A percentile compares a stretch with the other conserved stretches of the same genome.
phyloP scores from a whole-genome alignment of 2,329 filamentous ascomycete species.

The Berkeleyomyces rouxiae region DNA sequence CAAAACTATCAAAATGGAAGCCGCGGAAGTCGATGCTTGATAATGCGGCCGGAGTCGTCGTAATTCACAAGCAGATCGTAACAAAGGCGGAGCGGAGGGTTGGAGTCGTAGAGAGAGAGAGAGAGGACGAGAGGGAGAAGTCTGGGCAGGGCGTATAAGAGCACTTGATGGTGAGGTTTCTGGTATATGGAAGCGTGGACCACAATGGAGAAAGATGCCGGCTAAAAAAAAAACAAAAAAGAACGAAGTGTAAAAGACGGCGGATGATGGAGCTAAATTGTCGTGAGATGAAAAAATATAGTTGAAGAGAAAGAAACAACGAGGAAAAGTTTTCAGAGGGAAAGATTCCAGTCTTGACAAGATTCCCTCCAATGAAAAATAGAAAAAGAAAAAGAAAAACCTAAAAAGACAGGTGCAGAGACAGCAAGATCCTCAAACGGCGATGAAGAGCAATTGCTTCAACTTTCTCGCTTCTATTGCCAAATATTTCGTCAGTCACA shows the following conservation, averaged over 20 bases:
- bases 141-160: background rate
- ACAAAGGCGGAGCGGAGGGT: background rate
- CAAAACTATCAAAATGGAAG: background rate
- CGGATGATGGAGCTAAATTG: background rate
- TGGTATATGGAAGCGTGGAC: too few relatives aligned
- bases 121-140: background rate
- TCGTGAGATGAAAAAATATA: background rate
- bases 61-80: background rate
- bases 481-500: background rate
- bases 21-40: background rate
- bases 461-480: background rate
- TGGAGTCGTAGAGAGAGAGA: background rate
- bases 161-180: background rate
- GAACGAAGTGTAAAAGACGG: background rate
- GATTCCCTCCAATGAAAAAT: background rate
- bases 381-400: background rate
- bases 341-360: background rate
- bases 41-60: background rate
- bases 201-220: background rate
- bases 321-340: background rate
- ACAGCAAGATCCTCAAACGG: conserved; percentile 5
- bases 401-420: conserved; percentile 1
- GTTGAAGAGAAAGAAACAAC: background rate
- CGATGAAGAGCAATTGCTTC: conserved; percentile 4
- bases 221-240: background rate